phyloP scores from a whole-genome alignment of 495 filamentous ascomycete species.

The Pseudomonodictys pantanalensis region DNA sequence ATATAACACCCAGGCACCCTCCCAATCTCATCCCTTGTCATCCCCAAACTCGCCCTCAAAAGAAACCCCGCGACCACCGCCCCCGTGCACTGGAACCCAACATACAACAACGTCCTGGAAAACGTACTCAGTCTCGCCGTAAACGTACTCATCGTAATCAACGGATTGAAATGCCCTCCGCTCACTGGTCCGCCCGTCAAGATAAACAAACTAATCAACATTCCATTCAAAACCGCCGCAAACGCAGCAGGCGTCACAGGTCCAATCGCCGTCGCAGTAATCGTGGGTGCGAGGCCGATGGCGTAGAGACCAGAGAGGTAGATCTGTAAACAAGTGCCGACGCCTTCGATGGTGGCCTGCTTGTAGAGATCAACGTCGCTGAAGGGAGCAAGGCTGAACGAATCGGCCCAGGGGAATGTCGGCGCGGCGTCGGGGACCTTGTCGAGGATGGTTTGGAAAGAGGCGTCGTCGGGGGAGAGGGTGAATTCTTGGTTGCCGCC shows the following conservation, averaged over 20 bases:
- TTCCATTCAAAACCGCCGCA: conserved; percentile 12
- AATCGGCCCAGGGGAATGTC: conserved; percentile 43
- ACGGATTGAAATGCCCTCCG: conserved; percentile 31
- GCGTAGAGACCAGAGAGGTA: conserved; percentile 23
- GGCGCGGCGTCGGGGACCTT: conserved; percentile 49
- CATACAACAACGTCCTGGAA: conserved; percentile 25
- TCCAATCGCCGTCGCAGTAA: conserved; percentile 14
- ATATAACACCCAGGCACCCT: conserved; percentile 28
- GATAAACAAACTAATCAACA: conserved; percentile 26
- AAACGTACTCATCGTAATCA: conserved; percentile 31
- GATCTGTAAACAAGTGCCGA: conserved; percentile 29
- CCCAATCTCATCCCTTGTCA: neutral
- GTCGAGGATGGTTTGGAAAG: conserved; percentile 40
- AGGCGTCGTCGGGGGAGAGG: conserved; percentile 42
- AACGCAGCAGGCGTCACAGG: conserved; percentile 20
- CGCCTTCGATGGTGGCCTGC: conserved; percentile 38
- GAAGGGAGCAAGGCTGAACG: conserved; percentile 44
- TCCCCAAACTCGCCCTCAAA: conserved; percentile 17
- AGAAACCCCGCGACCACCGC: conserved; percentile 19
- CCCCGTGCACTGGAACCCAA: conserved; percentile 26
- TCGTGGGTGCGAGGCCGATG: conserved; percentile 6
- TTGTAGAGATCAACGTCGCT: conserved; percentile 48
- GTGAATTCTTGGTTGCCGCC: conserved; percentile 51
- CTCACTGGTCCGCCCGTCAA: conserved; percentile 25
- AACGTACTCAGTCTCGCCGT: conserved; percentile 22